Percentiles rank a stretch among this genome's conserved stretches.
Conservation (phyloP, 1,284 basidiomycete species). For the Sanguinoderma infundibulare region DNA sequence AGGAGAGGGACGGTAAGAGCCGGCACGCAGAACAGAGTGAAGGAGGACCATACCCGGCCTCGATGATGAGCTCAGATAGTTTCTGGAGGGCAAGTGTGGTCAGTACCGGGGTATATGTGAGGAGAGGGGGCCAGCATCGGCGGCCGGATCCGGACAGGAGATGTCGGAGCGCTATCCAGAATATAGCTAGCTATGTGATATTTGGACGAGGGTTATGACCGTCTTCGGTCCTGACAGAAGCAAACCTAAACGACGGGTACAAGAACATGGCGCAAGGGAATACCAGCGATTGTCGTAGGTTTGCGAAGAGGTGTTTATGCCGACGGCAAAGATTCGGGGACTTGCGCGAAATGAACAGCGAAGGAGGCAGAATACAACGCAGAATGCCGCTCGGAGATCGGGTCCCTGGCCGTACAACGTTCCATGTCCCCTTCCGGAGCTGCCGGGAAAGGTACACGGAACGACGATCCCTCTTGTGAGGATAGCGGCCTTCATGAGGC, state of each 20-base stretch:
- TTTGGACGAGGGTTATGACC: neutral
- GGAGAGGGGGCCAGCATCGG: neutral
- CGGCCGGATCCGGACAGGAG: neutral
- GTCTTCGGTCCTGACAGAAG: neutral
- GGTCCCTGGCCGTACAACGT: neutral
- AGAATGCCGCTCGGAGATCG: neutral
- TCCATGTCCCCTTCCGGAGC: neutral
- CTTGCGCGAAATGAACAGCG: neutral
- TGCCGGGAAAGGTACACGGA: neutral
- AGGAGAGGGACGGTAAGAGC: neutral
- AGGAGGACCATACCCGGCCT: constrained; percentile 27
- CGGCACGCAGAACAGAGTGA: constrained; percentile 8
- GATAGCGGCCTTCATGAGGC: neutral
- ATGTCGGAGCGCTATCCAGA: neutral
- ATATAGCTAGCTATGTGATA: neutral
- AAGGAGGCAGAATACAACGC: neutral
- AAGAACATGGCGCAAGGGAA: neutral
- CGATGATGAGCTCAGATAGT: constrained; percentile 75
- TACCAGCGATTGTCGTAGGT: neutral
- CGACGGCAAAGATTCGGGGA: constrained; percentile 2
- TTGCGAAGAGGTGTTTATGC: neutral
- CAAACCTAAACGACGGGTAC: neutral
- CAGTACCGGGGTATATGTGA: neutral
- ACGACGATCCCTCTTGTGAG: neutral
- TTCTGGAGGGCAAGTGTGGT: constrained; percentile 47